Evolutionary conservation across 495 filamentous ascomycete species (phyloP).

Genomic region (Amorphotheca resinae): DNA sequence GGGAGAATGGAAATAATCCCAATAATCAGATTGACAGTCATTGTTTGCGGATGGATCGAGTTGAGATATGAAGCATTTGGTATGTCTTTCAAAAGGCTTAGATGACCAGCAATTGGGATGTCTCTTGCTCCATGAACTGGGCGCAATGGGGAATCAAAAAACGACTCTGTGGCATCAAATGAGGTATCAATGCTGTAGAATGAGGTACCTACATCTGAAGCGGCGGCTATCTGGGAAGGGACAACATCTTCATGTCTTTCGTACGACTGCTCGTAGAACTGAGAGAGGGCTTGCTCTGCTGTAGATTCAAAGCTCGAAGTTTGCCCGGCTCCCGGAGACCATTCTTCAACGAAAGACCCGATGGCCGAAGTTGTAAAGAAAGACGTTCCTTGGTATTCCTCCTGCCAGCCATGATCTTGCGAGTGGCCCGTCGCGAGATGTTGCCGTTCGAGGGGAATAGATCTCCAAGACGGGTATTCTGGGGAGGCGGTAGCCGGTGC

Average conservation of each 20-base stretch:
- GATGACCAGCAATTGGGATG: slow-evolving; percentile 18
- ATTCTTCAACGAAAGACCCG: slow-evolving; percentile 20
- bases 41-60: slow-evolving; percentile 65
- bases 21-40: slow-evolving; percentile 64
- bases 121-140: neutral
- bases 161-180: neutral
- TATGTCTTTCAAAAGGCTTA: slow-evolving; percentile 57
- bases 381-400: slow-evolving; percentile 23
- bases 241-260: slow-evolving; percentile 44
- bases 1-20: slow-evolving; percentile 61
- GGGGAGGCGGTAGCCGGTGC: slow-evolving; percentile 14
- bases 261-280: slow-evolving; percentile 66
- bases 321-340: slow-evolving; percentile 17
- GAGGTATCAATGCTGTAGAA: slow-evolving; percentile 10
- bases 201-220: slow-evolving; percentile 7
- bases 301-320: slow-evolving; percentile 6
- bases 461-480: slow-evolving; percentile 32
- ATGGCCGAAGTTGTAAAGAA: slow-evolving; percentile 37
- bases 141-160: neutral
- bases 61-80: slow-evolving; percentile 55
- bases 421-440: slow-evolving; percentile 30
- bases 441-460: slow-evolving; percentile 28
- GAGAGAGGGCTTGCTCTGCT: slow-evolving; percentile 33
- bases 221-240: slow-evolving; percentile 35
- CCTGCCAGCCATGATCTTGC: slow-evolving; percentile 26